Evolutionary conservation across 2,329 filamentous ascomycete species (phyloP).

Genomic region (Fusarium virguliforme): DNA sequence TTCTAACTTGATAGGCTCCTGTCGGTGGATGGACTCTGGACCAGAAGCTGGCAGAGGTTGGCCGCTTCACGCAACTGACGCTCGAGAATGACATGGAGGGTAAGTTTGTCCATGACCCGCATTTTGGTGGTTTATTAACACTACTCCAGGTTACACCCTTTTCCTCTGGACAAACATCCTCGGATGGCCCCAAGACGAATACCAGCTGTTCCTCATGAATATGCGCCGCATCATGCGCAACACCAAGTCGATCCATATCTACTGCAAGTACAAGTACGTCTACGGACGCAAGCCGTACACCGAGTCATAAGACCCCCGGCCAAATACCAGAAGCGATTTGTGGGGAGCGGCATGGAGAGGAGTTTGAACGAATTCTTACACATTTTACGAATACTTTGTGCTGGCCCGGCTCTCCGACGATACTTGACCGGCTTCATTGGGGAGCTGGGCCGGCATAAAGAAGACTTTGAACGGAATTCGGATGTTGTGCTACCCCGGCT

Average conservation of each 20-base stretch:
- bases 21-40: conserved; percentile 27
- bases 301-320: background rate
- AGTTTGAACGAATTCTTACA: no score
- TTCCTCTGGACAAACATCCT: conserved; percentile 32
- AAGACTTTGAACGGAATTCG: no score
- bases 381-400: no score
- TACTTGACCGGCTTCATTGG: no score
- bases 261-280: conserved; percentile 43
- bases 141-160: background rate
- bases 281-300: conserved; percentile 38
- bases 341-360: no score
- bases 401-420: no score
- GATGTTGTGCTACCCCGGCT: no score
- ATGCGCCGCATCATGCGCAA: conserved; percentile 39
- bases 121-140: background rate
- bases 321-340: no score
- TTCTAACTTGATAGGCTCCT: conserved; percentile 12
- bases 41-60: conserved; percentile 18
- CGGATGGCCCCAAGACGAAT: conserved; percentile 44
- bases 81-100: conserved; percentile 32
- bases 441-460: no score
- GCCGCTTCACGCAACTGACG: conserved; percentile 25
- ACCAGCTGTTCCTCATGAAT: conserved; percentile 41
- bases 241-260: conserved; percentile 34
- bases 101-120: background rate